Conservation (phyloP, 140 eudicot species). For the Flaveria floridana region DNA sequence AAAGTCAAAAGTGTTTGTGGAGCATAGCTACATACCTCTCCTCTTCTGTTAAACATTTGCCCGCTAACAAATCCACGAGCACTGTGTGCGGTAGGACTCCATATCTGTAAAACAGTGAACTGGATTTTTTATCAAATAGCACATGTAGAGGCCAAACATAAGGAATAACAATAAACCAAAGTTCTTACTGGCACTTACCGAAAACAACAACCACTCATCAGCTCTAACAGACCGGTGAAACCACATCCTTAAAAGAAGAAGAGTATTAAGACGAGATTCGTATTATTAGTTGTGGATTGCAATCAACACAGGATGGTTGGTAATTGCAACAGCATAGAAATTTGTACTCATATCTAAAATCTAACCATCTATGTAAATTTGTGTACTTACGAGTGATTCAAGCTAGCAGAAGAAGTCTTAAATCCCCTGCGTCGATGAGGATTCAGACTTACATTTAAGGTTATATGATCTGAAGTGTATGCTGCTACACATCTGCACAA, state of each 20-base stretch:
- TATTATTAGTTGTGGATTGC: no score
- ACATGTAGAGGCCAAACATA: not conserved
- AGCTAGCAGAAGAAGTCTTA: slow-evolving; percentile 63
- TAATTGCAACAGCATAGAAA: no score
- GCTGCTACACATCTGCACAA: slow-evolving; percentile 82
- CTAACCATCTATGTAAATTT: slow-evolving; percentile 27
- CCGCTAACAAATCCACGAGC: slow-evolving; percentile 77
- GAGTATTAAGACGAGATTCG: not conserved
- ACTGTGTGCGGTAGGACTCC: slow-evolving; percentile 63
- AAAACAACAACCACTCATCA: slow-evolving; percentile 83
- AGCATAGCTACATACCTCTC: slow-evolving; percentile 57
- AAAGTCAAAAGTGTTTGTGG: not conserved
- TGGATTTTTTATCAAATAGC: not conserved
- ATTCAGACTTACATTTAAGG: slow-evolving; percentile 59
- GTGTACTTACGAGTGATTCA: slow-evolving; percentile 83
- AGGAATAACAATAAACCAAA: slow-evolving; percentile 11
- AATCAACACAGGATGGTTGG: no score
- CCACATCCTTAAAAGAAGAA: slow-evolving; percentile 65
- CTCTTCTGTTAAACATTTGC: slow-evolving; percentile 65
- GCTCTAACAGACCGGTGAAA: slow-evolving; percentile 81
- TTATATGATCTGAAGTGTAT: slow-evolving; percentile 78
- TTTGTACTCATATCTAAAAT: no score
- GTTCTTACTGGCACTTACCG: slow-evolving; percentile 46
- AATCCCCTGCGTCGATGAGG: slow-evolving; percentile 80
- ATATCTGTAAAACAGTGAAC: slow-evolving; percentile 43